Conservation (phyloP, 352 stramenopile genomes). For the Thalassiosira livingstoniorum region DNA sequence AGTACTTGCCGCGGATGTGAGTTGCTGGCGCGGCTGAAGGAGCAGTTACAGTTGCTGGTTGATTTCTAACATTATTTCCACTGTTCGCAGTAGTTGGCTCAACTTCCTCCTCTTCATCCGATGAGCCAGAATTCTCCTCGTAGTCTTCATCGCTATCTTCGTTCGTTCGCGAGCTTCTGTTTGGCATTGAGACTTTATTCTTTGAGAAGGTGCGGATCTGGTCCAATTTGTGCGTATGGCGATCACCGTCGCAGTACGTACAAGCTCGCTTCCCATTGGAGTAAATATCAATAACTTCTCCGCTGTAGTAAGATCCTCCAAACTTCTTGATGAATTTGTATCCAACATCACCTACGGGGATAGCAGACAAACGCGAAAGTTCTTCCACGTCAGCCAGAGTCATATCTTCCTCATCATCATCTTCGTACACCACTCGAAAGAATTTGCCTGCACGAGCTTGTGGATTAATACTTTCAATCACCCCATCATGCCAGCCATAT, state of each 20-base stretch:
- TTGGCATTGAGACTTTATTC: no score
- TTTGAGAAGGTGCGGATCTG: no score
- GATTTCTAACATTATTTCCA: no score
- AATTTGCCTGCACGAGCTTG: not conserved
- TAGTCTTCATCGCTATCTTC: no score
- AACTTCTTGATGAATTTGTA: slow-evolving; percentile 30
- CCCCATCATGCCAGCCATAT: slow-evolving; percentile 11
- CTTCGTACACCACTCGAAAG: not conserved
- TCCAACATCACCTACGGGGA: slow-evolving; percentile 15
- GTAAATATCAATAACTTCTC: slow-evolving; percentile 3
- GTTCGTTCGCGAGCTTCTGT: no score
- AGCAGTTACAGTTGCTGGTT: no score
- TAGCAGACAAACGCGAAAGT: not conserved
- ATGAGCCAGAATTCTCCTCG: no score
- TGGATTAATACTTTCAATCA: not conserved
- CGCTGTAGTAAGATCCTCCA: slow-evolving; percentile 5
- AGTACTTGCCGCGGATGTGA: no score
- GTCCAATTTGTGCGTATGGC: no score
- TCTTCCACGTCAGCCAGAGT: not conserved
- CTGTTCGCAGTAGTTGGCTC: no score
- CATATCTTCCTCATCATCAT: slow-evolving; percentile 11
- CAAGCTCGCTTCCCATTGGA: not conserved
- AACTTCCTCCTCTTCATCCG: no score
- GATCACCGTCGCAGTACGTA: slow-evolving; percentile 1
- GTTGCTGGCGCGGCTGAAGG: no score